Percentiles rank a stretch among this genome's conserved stretches.
Evolutionary conservation across 1,284 basidiomycete genomes (phyloP).

Genomic region (Irpex rosettiformis): DNA sequence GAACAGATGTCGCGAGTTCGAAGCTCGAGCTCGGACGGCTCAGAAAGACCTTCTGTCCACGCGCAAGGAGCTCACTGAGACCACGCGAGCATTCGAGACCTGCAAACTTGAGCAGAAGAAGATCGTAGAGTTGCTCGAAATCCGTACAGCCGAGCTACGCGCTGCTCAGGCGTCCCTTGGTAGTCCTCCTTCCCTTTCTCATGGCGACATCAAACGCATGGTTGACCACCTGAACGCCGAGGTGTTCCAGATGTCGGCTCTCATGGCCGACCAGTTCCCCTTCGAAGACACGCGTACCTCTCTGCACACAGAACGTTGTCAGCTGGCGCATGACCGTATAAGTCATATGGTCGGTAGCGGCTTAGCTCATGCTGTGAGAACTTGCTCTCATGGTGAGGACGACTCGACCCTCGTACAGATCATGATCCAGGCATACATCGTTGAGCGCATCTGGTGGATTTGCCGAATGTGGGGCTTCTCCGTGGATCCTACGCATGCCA

Average conservation of each 20-base stretch:
- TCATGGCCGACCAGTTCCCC: slow-evolving; percentile 15
- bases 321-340: background rate
- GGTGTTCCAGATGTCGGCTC: slow-evolving; percentile 21
- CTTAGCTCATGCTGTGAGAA: slow-evolving; percentile 32
- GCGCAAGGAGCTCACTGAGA: background rate
- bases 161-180: slow-evolving; percentile 22
- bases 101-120: background rate
- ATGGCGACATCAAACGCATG: slow-evolving; percentile 20
- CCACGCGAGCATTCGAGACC: background rate
- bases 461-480: slow-evolving; percentile 49
- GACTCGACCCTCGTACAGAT: slow-evolving; percentile 49
- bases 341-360: slow-evolving; percentile 19
- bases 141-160: slow-evolving; percentile 19
- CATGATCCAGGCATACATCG: slow-evolving; percentile 45
- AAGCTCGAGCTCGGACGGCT: background rate
- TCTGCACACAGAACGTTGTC: background rate
- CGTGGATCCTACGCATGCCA: slow-evolving; percentile 34
- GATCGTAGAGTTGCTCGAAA: slow-evolving; percentile 13
- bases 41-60: background rate
- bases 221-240: slow-evolving; percentile 19
- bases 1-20: background rate
- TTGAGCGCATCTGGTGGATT: slow-evolving; percentile 40
- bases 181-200: slow-evolving; percentile 19
- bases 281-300: slow-evolving; percentile 1
- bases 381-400: slow-evolving; percentile 33